A percentile compares a stretch with the other conserved stretches of the same genome.
phyloP scores from a whole-genome alignment of 768 basidiomycete genomes.

The Suillus variegatus region DNA sequence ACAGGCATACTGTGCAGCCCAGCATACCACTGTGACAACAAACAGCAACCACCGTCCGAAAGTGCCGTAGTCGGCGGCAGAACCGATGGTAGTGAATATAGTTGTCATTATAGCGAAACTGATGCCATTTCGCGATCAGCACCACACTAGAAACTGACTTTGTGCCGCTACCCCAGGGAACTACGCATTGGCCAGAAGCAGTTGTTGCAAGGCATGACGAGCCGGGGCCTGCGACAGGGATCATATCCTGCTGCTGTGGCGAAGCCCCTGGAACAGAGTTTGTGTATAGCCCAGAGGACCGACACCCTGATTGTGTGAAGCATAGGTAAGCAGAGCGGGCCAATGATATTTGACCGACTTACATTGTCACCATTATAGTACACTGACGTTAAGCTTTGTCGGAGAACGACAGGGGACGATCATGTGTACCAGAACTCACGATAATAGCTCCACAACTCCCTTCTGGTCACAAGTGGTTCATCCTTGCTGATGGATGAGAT shows the following conservation, averaged over 20 bases:
- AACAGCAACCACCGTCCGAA: constrained; percentile 84
- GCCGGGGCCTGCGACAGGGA: constrained; percentile 67
- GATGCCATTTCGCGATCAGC: constrained; percentile 74
- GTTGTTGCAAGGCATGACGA: constrained; percentile 60
- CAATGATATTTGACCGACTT: constrained; percentile 13
- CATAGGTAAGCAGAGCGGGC: not conserved
- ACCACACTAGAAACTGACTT: constrained; percentile 77
- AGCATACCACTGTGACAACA: constrained; percentile 69
- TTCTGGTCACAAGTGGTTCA: constrained; percentile 71
- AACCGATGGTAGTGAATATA: constrained; percentile 78
- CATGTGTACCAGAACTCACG: constrained; percentile 40
- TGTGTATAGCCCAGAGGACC: constrained; percentile 69
- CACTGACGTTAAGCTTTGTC: constrained; percentile 40
- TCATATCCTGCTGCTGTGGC: constrained; percentile 76
- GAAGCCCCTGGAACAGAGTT: constrained; percentile 73
- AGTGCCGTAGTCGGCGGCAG: constrained; percentile 35
- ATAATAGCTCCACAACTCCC: constrained; percentile 82
- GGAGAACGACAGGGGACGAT: not conserved
- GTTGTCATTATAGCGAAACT: constrained; percentile 80
- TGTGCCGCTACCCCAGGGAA: constrained; percentile 75
- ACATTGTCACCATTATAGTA: constrained; percentile 85
- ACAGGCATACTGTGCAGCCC: constrained; percentile 79
- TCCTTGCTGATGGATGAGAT: constrained; percentile 45
- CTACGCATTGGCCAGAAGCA: constrained; percentile 72
- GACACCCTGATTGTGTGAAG: constrained; percentile 49